A percentile compares a stretch with the other conserved stretches of the same genome.
Evolutionary conservation across 306 rosid species (phyloP).

Genomic region (Begonia masoniana): DNA sequence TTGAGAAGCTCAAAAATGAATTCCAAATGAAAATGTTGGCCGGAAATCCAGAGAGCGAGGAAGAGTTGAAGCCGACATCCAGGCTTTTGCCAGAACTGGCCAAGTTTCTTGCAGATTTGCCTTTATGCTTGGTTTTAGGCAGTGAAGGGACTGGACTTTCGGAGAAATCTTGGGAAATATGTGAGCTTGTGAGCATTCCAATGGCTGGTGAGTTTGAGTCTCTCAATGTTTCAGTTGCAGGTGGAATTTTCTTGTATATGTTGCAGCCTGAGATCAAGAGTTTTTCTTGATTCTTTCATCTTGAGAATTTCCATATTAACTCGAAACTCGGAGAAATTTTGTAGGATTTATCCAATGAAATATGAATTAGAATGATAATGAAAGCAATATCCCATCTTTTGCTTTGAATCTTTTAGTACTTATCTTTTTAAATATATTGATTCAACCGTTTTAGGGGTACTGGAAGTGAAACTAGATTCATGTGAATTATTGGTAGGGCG

Average conservation of each 20-base stretch:
- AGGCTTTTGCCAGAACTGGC: slow-evolving; percentile 43
- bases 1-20: slow-evolving; percentile 33
- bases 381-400: too few relatives aligned
- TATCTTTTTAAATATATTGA: too few relatives aligned
- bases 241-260: slow-evolving; percentile 89
- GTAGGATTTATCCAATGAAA: too few relatives aligned
- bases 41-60: slow-evolving; percentile 55
- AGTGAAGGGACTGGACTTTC: slow-evolving; percentile 91
- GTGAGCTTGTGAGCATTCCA: slow-evolving; percentile 87
- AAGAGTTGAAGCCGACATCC: slow-evolving; percentile 23
- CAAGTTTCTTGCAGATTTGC: slow-evolving; percentile 28
- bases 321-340: too few relatives aligned
- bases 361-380: too few relatives aligned
- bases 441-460: too few relatives aligned
- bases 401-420: too few relatives aligned
- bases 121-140: slow-evolving; percentile 76
- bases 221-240: slow-evolving; percentile 94
- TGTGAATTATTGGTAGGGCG: too few relatives aligned
- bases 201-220: slow-evolving; percentile 86
- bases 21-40: slow-evolving; percentile 62
- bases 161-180: slow-evolving; percentile 30
- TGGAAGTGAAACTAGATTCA: too few relatives aligned
- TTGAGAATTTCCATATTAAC: too few relatives aligned
- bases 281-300: slow-evolving; percentile 3
- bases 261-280: slow-evolving; percentile 27